Conservation (phyloP, 768 basidiomycete genomes). For the Arthromyces matolae region DNA sequence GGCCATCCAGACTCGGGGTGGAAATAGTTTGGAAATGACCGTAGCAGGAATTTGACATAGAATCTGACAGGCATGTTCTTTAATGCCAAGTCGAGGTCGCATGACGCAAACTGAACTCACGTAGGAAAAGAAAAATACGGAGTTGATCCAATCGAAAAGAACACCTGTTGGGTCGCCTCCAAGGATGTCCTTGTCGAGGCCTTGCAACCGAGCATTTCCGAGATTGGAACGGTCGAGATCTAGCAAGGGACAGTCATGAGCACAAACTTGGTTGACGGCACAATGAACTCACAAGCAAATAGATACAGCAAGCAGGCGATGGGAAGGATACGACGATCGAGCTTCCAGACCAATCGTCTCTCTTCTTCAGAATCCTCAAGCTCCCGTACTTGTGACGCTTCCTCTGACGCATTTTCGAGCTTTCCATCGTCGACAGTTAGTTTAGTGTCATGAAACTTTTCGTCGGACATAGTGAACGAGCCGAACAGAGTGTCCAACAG, state of each 20-base stretch:
- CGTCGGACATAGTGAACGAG: slow-evolving; percentile 7
- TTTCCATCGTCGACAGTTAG: slow-evolving; percentile 25
- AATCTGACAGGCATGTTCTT: slow-evolving; percentile 42
- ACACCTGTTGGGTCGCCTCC: slow-evolving; percentile 64
- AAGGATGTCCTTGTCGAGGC: slow-evolving; percentile 60
- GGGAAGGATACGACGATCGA: slow-evolving; percentile 66
- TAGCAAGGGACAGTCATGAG: slow-evolving; percentile 15
- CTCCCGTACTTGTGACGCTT: slow-evolving; percentile 13
- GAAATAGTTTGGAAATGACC: slow-evolving; percentile 61
- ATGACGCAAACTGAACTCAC: slow-evolving; percentile 32
- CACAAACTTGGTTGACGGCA: neutral
- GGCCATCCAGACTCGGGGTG: slow-evolving; percentile 67
- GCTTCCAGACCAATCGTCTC: slow-evolving; percentile 50
- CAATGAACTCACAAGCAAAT: slow-evolving; percentile 59
- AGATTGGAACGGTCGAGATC: slow-evolving; percentile 76
- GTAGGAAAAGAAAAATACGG: slow-evolving; percentile 78
- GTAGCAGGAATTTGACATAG: slow-evolving; percentile 67
- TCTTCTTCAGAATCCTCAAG: slow-evolving; percentile 15
- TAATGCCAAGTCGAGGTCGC: neutral
- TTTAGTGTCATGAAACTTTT: slow-evolving; percentile 8
- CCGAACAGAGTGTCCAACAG: neutral
- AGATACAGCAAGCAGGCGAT: slow-evolving; percentile 72
- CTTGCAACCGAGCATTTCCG: slow-evolving; percentile 76
- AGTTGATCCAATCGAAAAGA: slow-evolving; percentile 77
- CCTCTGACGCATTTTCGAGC: slow-evolving; percentile 22